Evolutionary conservation across 2,329 filamentous ascomycete genomes (phyloP), one percentile per base, ranked within the genome.

Genomic region (Metarhizium humberi): DNA sequence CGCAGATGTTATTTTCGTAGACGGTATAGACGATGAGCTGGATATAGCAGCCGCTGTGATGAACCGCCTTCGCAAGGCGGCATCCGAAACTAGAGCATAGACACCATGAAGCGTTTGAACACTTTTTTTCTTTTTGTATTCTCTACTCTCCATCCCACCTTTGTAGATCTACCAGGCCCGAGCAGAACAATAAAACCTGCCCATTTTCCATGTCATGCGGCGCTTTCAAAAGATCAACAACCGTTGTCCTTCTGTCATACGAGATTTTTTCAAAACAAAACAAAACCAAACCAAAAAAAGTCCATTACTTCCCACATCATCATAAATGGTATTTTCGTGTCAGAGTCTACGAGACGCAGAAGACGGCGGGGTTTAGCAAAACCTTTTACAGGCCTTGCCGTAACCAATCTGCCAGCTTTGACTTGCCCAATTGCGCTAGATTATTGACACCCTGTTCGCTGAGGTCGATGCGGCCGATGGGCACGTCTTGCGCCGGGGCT

Each of bases 371-470:
- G 5, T 14, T 29, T 16, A 20, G 20, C 6, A 30, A 48, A 48
- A 3, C 8, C 40, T 34, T 45, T 78, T 74, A 90, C 71, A 91
- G 72, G 20, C 89, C 88, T 73, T 95, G 90, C 69, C 92, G 84
- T 79, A 96, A 78, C 80, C 91, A 87, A 74, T 96, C 92, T 48
- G 90, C 88, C 67, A 96, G 74, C 74, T 95, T 92, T 65, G 87
- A 86, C 79, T 94, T 95, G 69, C 92, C 92, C 70, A 96, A 87
- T 71, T 96, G 90, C 73, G 92, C 94, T 62, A 92, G 79, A 75
- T 96, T 96, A 73, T 96, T 85, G 71, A 97, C 84, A 52, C 92
- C 92, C 73, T 96, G 91, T 73, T 97, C 92, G 66, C 90, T 95
- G 55, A 97, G 84, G 70, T 97, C 92, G 72, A 97, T 92, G 68